A percentile compares a stretch with the other conserved stretches of the same genome.
Conservation (phyloP, 2,329 filamentous ascomycete species). For the Aureobasidium uvarum region DNA sequence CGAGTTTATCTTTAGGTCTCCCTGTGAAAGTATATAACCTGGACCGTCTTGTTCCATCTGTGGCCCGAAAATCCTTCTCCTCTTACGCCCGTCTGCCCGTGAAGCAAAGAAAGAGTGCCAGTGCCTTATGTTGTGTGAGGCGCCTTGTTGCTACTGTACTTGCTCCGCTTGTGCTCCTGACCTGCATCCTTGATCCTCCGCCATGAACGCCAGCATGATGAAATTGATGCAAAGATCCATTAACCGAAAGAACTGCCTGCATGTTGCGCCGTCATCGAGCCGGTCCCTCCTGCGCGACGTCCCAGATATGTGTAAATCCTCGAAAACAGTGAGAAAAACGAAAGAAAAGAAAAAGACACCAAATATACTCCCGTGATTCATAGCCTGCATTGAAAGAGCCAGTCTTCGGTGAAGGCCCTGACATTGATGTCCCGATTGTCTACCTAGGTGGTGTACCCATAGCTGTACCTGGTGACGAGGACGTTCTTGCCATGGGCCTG, state of each 20-base stretch:
- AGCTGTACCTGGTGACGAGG: conserved; percentile 23
- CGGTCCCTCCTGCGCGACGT: neutral
- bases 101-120: conserved; percentile 3
- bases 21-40: neutral
- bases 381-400: conserved; percentile 7
- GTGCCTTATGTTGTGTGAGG: conserved; percentile 5
- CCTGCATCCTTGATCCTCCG: neutral
- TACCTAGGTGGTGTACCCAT: conserved; percentile 17
- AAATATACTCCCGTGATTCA: conserved; percentile 18
- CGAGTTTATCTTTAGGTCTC: conserved; percentile 8
- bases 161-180: conserved; percentile 2
- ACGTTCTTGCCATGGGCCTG: conserved; percentile 18
- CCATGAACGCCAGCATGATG: conserved; percentile 4
- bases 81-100: neutral
- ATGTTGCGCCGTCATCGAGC: neutral
- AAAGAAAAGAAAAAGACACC: neutral
- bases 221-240: neutral
- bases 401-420: neutral
- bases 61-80: neutral
- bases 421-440: neutral
- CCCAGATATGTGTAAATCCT: conserved; percentile 7
- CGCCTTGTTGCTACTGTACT: neutral
- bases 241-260: neutral
- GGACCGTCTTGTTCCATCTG: neutral
- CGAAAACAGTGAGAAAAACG: neutral